Evolutionary conservation across 352 stramenopile species (phyloP).

Genomic region (Globisporangium radiosum): DNA sequence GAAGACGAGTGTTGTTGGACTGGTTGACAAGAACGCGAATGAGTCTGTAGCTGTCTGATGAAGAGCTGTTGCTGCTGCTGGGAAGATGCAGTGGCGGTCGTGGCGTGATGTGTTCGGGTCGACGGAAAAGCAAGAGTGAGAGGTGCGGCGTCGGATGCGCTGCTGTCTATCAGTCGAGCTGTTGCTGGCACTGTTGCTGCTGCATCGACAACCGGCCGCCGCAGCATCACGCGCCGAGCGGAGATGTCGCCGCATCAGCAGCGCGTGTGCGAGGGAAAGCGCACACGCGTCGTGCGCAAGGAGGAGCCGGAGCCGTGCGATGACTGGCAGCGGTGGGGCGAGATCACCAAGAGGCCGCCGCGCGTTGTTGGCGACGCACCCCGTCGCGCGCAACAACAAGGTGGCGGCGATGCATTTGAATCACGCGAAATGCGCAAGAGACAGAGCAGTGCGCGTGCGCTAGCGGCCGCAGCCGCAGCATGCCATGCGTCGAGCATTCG

Average conservation of each 20-base stretch:
- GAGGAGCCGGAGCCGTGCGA: not conserved
- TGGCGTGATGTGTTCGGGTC: conserved; percentile 6
- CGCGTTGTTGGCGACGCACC: not conserved
- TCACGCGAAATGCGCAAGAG: not conserved
- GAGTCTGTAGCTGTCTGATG: not conserved
- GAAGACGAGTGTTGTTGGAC: not conserved
- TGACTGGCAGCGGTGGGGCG: not conserved
- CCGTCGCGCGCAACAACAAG: not conserved
- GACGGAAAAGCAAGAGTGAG: conserved; percentile 16
- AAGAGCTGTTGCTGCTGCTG: not conserved
- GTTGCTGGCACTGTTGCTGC: too few species aligned
- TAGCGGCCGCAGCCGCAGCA: too few species aligned
- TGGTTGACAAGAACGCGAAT: not conserved
- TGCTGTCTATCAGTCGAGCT: too few species aligned
- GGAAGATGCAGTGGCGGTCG: not conserved
- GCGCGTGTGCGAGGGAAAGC: not conserved
- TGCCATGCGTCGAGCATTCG: too few species aligned
- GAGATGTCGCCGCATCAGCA: not conserved
- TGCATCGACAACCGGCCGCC: not conserved
- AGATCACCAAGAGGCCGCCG: conserved; percentile 3
- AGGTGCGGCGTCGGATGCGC: not conserved
- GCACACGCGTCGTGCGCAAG: too few species aligned
- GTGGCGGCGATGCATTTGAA: not conserved
- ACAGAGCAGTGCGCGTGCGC: not conserved
- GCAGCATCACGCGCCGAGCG: not conserved